Evolutionary conservation across 352 stramenopile genomes (phyloP).

Genomic region (Phytophthora colocasiae): DNA sequence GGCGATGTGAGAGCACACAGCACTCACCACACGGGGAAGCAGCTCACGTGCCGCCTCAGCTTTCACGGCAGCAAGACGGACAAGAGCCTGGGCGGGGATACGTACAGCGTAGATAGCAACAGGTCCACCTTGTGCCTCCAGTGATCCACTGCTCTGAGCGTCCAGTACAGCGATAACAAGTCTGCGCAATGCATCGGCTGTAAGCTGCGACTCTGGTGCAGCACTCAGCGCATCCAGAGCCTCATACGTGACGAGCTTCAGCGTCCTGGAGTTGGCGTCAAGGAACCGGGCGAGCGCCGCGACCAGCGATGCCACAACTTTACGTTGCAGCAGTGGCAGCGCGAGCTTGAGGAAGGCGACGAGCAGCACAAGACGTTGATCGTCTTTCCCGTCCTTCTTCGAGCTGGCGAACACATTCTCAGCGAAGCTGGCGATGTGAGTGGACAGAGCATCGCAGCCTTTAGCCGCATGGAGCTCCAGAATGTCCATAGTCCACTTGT

Average conservation of each 20-base stretch:
- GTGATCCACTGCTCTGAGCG: conserved; percentile 62
- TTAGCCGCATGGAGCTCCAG: conserved; percentile 73
- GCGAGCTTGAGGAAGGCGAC: conserved; percentile 83
- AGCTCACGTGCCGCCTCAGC: conserved; percentile 64
- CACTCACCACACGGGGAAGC: conserved; percentile 78
- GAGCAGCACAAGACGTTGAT: conserved; percentile 77
- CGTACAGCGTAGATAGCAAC: conserved; percentile 72
- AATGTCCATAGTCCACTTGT: conserved; percentile 79
- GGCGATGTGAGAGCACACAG: conserved; percentile 79
- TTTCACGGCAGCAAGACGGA: conserved; percentile 71
- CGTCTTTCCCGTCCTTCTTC: conserved; percentile 60
- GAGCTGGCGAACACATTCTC: conserved; percentile 81
- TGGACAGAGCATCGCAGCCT: conserved; percentile 83
- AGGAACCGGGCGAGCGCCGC: conserved; percentile 78
- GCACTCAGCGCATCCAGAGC: conserved; percentile 66
- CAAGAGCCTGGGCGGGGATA: conserved; percentile 67
- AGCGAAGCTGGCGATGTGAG: conserved; percentile 87
- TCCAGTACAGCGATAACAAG: conserved; percentile 70
- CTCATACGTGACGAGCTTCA: conserved; percentile 84
- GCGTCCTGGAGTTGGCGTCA: conserved; percentile 75
- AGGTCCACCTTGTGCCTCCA: conserved; percentile 55
- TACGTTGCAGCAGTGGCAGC: conserved; percentile 80
- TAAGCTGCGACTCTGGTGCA: conserved; percentile 65
- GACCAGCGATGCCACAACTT: conserved; percentile 82
- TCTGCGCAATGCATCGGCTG: conserved; percentile 70